Percentiles rank a stretch among this genome's conserved stretches.
phyloP scores from a whole-genome alignment of 352 stramenopile genomes.

The Globisporangium spinosum region DNA sequence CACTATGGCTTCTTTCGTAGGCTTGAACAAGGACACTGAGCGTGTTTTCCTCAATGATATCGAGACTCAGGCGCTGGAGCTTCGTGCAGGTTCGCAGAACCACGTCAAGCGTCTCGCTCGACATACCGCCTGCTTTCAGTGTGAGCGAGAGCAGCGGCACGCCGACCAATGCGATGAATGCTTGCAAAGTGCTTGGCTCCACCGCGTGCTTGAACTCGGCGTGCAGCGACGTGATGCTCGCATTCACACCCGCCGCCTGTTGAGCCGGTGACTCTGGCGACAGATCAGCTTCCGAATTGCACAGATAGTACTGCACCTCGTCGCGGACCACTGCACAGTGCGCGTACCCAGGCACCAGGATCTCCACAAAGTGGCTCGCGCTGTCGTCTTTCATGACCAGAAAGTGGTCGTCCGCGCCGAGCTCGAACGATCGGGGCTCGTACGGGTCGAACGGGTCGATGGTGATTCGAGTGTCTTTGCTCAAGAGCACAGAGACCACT shows the following conservation, averaged over 20 bases:
- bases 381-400: slow-evolving; percentile 20
- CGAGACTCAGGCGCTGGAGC: slow-evolving; percentile 12
- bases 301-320: slow-evolving; percentile 14
- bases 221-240: slow-evolving; percentile 9
- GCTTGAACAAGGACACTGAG: slow-evolving; percentile 8
- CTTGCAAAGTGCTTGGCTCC: slow-evolving; percentile 5
- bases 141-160: slow-evolving; percentile 7
- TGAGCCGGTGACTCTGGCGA: background rate
- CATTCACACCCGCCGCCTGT: background rate
- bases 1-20: background rate
- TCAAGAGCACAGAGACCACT: slow-evolving; percentile 17
- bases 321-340: slow-evolving; percentile 14
- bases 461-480: slow-evolving; percentile 10
- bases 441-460: slow-evolving; percentile 13
- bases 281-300: background rate
- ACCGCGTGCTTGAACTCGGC: slow-evolving; percentile 11
- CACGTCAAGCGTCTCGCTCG: slow-evolving; percentile 2
- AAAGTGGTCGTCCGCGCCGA: slow-evolving; percentile 17
- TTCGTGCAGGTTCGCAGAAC: slow-evolving; percentile 1
- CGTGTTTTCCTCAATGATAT: slow-evolving; percentile 9
- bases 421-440: background rate
- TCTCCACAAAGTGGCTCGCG: slow-evolving; percentile 11
- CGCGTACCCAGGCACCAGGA: slow-evolving; percentile 19
- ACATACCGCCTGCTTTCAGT: slow-evolving; percentile 5
- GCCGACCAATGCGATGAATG: slow-evolving; percentile 15